Conservation (phyloP, 1,139 yeast species). For the Kazachstania sp. region DNA sequence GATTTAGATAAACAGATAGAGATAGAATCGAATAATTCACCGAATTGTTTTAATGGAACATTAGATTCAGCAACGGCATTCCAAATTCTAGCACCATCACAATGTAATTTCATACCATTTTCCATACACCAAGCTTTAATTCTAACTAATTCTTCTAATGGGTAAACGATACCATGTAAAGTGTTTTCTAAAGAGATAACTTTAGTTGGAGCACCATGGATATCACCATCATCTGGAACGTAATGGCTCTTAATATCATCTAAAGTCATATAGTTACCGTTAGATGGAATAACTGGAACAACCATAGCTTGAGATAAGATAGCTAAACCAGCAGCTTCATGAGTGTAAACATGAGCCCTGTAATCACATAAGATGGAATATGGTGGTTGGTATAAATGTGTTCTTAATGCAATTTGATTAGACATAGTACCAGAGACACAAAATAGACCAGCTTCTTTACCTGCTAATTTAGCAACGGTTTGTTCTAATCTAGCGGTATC, state of each 20-base stretch:
- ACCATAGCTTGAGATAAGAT: conserved; percentile 90
- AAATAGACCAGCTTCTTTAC: conserved; percentile 75
- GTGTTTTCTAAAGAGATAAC: conserved; percentile 84
- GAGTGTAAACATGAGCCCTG: conserved; percentile 73
- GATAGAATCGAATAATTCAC: conserved; percentile 75
- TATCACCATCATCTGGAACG: conserved; percentile 71
- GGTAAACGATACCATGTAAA: conserved; percentile 72
- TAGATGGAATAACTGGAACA: conserved; percentile 66
- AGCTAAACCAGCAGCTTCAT: conserved; percentile 90
- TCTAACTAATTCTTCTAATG: conserved; percentile 67
- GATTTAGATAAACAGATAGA: conserved; percentile 87
- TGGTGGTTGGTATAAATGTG: conserved; percentile 79
- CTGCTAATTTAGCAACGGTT: conserved; percentile 61
- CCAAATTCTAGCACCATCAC: conserved; percentile 96
- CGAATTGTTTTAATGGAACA: conserved; percentile 59
- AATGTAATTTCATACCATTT: conserved; percentile 59
- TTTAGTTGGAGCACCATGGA: conserved; percentile 82
- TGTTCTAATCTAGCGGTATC: conserved; percentile 59
- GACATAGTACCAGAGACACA: conserved; percentile 89
- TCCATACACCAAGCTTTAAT: conserved; percentile 66
- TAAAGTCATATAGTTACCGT: conserved; percentile 67
- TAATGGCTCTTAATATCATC: conserved; percentile 63
- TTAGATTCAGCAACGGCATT: conserved; percentile 77
- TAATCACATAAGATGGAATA: conserved; percentile 75
- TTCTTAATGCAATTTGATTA: conserved; percentile 77